Conservation (phyloP, 1,139 yeast genomes). For the Scheffersomyces insectosa region DNA sequence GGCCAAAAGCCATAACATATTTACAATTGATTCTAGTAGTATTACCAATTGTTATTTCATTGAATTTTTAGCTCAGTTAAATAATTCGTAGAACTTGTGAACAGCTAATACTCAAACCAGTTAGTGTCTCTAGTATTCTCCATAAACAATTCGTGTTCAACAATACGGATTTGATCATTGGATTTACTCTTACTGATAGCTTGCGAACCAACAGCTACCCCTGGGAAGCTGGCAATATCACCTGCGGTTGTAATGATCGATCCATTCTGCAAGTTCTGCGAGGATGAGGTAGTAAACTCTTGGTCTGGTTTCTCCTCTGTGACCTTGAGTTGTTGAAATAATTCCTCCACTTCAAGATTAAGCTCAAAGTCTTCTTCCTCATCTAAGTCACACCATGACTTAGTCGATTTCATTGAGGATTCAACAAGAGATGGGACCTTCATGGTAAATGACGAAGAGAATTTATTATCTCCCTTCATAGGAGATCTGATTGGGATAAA, state of each 20-base stretch:
- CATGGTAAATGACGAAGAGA: constrained; percentile 6
- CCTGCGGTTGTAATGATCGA: too few species aligned
- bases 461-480: constrained; percentile 3
- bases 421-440: constrained; percentile 32
- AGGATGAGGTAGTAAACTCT: too few species aligned
- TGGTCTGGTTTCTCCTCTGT: too few species aligned
- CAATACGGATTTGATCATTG: constrained; percentile 4
- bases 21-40: too few species aligned
- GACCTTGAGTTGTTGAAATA: not conserved
- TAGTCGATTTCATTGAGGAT: constrained; percentile 28
- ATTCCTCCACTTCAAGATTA: constrained; percentile 4
- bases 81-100: not conserved
- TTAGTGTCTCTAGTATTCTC: constrained; percentile 10
- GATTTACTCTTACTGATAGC: not conserved
- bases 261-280: too few species aligned
- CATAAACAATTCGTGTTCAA: constrained; percentile 8
- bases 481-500: constrained; percentile 10
- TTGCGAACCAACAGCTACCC: too few species aligned
- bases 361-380: constrained; percentile 22
- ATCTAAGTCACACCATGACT: constrained; percentile 39
- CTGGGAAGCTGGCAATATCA: too few species aligned
- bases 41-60: too few species aligned
- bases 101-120: constrained; percentile 11
- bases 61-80: too few species aligned
- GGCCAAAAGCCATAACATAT: too few species aligned